A percentile compares a stretch with the other conserved stretches of the same genome.
Conservation (phyloP, 768 basidiomycete species). For the Albatrellus ellisii region DNA sequence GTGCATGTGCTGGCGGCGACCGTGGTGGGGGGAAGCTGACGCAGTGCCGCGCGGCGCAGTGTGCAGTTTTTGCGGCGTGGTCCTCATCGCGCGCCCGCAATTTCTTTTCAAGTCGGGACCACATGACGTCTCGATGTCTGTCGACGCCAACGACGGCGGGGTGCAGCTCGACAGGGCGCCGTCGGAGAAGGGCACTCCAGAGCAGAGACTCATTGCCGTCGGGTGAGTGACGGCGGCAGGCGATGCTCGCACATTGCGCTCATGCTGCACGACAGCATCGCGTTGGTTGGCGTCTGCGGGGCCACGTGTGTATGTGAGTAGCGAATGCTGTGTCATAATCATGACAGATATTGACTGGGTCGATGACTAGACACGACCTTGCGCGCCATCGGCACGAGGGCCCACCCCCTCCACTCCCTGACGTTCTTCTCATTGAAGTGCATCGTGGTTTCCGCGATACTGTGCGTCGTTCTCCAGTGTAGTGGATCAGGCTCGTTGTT, state of each 20-base stretch:
- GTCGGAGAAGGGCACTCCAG: constrained; percentile 14
- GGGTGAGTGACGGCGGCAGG: constrained; percentile 29
- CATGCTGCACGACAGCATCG: constrained; percentile 27
- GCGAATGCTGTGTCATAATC: not conserved
- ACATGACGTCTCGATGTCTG: not conserved
- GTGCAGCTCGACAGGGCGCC: not conserved
- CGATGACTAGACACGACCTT: constrained; percentile 30
- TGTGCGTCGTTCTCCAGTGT: constrained; percentile 12
- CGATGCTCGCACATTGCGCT: not conserved
- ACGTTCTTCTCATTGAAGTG: constrained; percentile 51
- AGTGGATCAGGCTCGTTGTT: not conserved
- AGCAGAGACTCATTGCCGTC: constrained; percentile 44
- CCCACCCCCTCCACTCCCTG: constrained; percentile 63
- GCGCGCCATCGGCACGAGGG: constrained; percentile 62
- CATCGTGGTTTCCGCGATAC: constrained; percentile 26
- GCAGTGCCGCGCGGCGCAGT: constrained; percentile 21
- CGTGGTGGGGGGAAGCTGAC: not conserved
- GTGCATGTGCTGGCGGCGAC: constrained; percentile 3
- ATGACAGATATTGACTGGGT: not conserved
- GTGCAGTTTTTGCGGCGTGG: constrained; percentile 58
- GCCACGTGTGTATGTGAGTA: constrained; percentile 56
- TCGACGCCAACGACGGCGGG: not conserved
- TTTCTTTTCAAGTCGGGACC: constrained; percentile 46
- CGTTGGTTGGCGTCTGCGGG: constrained; percentile 53
- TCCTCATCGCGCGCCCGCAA: constrained; percentile 70